Evolutionary conservation across 345 rosid genomes (phyloP).

Genomic region (Eucalyptus caleyi): DNA sequence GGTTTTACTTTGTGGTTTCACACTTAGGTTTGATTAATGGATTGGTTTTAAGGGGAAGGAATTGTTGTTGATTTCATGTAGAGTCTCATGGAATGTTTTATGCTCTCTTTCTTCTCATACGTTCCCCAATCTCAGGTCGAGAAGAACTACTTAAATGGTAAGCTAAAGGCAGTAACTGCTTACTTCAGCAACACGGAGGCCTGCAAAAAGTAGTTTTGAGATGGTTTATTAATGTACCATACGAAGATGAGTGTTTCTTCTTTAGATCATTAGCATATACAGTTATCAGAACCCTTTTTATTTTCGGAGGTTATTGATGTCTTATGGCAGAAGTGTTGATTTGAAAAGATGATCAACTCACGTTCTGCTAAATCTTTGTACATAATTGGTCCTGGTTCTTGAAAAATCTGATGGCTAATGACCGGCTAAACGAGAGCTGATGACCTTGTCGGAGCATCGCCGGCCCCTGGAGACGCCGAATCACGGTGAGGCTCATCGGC

Average conservation of each 20-base stretch:
- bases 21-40: neutral
- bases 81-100: neutral
- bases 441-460: no score
- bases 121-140: conserved; percentile 39
- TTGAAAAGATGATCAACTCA: neutral
- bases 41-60: neutral
- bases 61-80: neutral
- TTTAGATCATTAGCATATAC: neutral
- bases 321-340: neutral
- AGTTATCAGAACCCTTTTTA: neutral
- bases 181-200: conserved; percentile 24
- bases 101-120: neutral
- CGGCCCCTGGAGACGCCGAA: no score
- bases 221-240: neutral
- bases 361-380: neutral
- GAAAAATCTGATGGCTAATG: no score
- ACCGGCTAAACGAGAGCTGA: accelerated
- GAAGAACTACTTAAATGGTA: conserved; percentile 77
- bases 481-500: no score
- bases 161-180: conserved; percentile 84
- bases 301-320: neutral
- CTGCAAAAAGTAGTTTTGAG: neutral
- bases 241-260: neutral
- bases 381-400: no score
- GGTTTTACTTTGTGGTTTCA: neutral